These are phyloP conservation scores for Colletotrichum coccodes DNA, from an alignment of 2,329 filamentous ascomycete species.

Conservation along the genomic window DNA sequence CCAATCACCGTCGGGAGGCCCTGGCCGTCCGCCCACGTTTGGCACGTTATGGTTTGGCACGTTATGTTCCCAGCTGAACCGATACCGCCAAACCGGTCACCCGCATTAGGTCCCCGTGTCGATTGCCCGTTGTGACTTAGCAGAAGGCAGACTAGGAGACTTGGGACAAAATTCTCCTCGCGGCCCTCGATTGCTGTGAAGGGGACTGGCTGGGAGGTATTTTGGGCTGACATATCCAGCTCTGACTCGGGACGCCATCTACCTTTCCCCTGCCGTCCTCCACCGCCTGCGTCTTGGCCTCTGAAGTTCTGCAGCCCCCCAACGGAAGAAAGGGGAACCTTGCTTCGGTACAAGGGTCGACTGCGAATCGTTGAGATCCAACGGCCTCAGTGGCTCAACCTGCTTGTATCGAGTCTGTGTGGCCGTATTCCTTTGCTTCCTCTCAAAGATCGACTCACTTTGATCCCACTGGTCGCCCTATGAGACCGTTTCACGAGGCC, in stretches of 20 bases:
- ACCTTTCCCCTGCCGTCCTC: not conserved
- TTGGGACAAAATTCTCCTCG: not conserved
- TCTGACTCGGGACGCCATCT: slow-evolving; percentile 23
- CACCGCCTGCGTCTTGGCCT: not conserved
- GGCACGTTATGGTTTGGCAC: slow-evolving; percentile 24
- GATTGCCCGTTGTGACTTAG: slow-evolving; percentile 24
- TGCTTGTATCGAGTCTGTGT: not conserved
- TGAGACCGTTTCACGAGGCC: not conserved
- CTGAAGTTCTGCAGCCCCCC: slow-evolving; percentile 1
- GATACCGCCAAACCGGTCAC: slow-evolving; percentile 20
- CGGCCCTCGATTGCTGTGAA: slow-evolving; percentile 21
- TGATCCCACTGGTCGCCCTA: slow-evolving; percentile 24
- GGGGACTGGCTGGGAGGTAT: slow-evolving; percentile 18
- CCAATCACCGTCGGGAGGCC: slow-evolving; percentile 20
- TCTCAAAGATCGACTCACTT: not conserved
- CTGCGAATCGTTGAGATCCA: not conserved
- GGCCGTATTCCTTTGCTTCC: not conserved
- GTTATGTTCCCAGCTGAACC: slow-evolving; percentile 28
- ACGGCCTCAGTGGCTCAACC: not conserved
- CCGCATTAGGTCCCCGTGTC: slow-evolving; percentile 23
- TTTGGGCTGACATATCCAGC: slow-evolving; percentile 26
- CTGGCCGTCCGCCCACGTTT: not conserved
- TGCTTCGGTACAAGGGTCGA: not conserved
- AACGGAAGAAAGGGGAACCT: not conserved
- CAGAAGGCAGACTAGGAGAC: slow-evolving; percentile 27